Percentiles rank a stretch among this genome's conserved stretches.
Evolutionary conservation across 1,284 basidiomycete genomes (phyloP).

Genomic region (Clitocybe nebularis): DNA sequence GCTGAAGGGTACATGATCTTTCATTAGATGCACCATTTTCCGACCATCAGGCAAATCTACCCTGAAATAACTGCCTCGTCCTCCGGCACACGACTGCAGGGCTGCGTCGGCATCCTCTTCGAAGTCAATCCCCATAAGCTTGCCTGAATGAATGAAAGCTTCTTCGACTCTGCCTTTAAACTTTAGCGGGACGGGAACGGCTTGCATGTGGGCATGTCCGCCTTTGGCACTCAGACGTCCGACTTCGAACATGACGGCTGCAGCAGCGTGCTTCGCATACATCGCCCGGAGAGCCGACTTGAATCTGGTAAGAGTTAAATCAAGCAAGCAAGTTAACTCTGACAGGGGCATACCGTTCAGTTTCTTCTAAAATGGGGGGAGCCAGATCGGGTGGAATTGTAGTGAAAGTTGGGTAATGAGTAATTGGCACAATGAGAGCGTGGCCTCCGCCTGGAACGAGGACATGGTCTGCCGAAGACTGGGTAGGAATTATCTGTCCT

Average conservation of each 20-base stretch:
- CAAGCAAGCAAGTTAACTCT: neutral
- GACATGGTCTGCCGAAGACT: conserved; percentile 41
- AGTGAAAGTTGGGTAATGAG: conserved; percentile 57
- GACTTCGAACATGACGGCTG: conserved; percentile 84
- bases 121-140: conserved; percentile 59
- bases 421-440: conserved; percentile 84
- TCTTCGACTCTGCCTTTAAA: conserved; percentile 62
- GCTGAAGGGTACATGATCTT: conserved; percentile 74
- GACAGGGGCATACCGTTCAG: conserved; percentile 51
- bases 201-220: conserved; percentile 92
- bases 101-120: conserved; percentile 66
- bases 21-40: conserved; percentile 82
- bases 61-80: conserved; percentile 76
- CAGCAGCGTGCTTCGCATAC: conserved; percentile 68
- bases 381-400: conserved; percentile 76
- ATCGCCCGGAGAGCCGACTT: conserved; percentile 71
- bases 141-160: conserved; percentile 68
- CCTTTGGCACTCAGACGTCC: conserved; percentile 78
- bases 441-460: conserved; percentile 90
- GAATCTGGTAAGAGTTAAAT: conserved; percentile 46
- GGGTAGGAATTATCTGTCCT: conserved; percentile 86
- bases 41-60: conserved; percentile 87
- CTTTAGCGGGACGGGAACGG: conserved; percentile 72
- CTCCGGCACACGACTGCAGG: conserved; percentile 48
- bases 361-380: conserved; percentile 74